phyloP scores from a whole-genome alignment of 164 flowering plant genomes.

The Berberis vulgaris region DNA sequence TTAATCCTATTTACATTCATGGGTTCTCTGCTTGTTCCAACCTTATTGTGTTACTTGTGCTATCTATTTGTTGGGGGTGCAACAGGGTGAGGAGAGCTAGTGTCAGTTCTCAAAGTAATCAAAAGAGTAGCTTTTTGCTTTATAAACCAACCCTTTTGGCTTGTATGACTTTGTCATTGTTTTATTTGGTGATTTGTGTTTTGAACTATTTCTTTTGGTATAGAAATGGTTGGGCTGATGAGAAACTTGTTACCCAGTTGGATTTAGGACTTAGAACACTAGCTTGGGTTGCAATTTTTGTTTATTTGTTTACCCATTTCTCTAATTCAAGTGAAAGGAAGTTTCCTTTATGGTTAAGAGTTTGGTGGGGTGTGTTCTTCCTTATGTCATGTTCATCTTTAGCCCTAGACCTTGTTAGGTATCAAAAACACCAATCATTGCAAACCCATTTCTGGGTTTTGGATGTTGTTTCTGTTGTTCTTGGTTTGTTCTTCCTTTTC shows the following conservation, averaged over 20 bases:
- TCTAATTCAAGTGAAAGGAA: conserved; percentile 18
- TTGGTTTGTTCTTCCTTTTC: conserved; percentile 40
- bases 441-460: conserved; percentile 26
- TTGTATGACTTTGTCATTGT: conserved; percentile 35
- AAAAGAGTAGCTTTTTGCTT: conserved; percentile 12
- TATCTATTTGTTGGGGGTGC: conserved; percentile 30
- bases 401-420: conserved; percentile 31
- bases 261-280: conserved; percentile 40
- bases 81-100: conserved; percentile 11
- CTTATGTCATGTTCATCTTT: conserved; percentile 36
- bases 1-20: conserved; percentile 39
- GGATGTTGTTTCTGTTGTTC: conserved; percentile 33
- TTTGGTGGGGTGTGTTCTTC: conserved; percentile 52
- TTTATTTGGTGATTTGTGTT: conserved; percentile 31
- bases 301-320: conserved; percentile 21
- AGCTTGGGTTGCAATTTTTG: conserved; percentile 41
- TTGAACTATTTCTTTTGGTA: conserved; percentile 44
- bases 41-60: conserved; percentile 31
- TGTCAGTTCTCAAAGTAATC: conserved; percentile 1
- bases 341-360: conserved; percentile 37
- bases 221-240: conserved; percentile 51
- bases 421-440: conserved; percentile 10
- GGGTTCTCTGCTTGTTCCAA: conserved; percentile 43
- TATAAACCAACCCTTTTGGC: conserved; percentile 27
- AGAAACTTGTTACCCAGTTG: conserved; percentile 24